A percentile compares a stretch with the other conserved stretches of the same genome.
Conservation (phyloP, 352 stramenopile genomes). For the Globisporangium cylindrosporum region DNA sequence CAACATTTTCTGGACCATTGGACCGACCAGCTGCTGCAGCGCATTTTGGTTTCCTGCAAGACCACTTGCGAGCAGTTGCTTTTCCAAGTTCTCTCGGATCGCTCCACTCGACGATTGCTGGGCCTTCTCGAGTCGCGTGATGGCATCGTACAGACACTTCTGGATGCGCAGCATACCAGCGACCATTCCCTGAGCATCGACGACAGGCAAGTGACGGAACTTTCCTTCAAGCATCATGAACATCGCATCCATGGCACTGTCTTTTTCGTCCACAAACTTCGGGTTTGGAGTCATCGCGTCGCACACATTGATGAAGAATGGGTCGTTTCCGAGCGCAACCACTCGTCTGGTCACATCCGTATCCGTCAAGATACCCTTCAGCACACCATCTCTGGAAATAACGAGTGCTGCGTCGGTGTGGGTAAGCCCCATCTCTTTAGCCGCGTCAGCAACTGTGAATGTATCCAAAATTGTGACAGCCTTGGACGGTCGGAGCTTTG, state of each 20-base stretch:
- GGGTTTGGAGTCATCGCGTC: constrained; percentile 87
- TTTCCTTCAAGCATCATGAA: constrained; percentile 90
- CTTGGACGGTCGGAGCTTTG: constrained; percentile 84
- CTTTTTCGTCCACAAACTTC: constrained; percentile 86
- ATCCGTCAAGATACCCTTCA: constrained; percentile 96
- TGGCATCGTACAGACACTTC: constrained; percentile 98
- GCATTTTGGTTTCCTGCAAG: constrained; percentile 55
- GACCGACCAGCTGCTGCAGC: constrained; percentile 69
- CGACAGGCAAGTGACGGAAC: constrained; percentile 97
- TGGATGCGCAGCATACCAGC: constrained; percentile 97
- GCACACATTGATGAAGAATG: constrained; percentile 78
- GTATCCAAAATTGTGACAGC: constrained; percentile 87
- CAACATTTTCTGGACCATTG: constrained; percentile 86
- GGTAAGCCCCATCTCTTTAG: constrained; percentile 86
- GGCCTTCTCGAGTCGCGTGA: constrained; percentile 94
- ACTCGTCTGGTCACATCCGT: constrained; percentile 86
- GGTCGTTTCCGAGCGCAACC: constrained; percentile 83
- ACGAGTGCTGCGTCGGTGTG: constrained; percentile 93
- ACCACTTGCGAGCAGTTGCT: constrained; percentile 60
- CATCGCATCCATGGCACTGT: constrained; percentile 90
- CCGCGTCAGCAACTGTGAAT: constrained; percentile 87
- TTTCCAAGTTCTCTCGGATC: constrained; percentile 74
- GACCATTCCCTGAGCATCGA: constrained; percentile 87
- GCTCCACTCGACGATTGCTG: constrained; percentile 70
- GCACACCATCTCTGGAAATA: constrained; percentile 82